Percentiles rank a stretch among this genome's conserved stretches.
phyloP scores from a whole-genome alignment of 2,329 filamentous ascomycete species.

The Fusarium newnesense region DNA sequence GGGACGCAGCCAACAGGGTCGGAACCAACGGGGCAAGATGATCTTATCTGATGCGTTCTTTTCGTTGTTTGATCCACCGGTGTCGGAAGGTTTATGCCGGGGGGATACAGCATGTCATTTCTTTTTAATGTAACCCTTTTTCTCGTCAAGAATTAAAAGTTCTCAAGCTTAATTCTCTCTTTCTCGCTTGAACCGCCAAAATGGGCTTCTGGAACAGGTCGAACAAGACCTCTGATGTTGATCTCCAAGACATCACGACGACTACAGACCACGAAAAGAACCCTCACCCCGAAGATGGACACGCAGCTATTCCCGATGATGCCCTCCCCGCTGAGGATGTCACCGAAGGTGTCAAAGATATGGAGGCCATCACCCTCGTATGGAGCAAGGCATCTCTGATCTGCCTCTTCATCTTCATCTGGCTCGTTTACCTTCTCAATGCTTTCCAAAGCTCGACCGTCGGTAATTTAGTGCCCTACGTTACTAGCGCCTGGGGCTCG shows the following conservation, averaged over 20 bases:
- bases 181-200: not conserved
- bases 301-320: not conserved
- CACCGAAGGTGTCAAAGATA: slow-evolving; percentile 34
- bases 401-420: slow-evolving; percentile 16
- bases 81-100: not conserved
- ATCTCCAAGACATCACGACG: slow-evolving; percentile 6
- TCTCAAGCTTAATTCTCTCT: not conserved
- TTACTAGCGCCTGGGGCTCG: not conserved
- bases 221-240: not conserved
- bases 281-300: slow-evolving; percentile 15
- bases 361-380: slow-evolving; percentile 19
- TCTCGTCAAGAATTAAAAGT: not conserved
- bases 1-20: not conserved
- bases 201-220: slow-evolving; percentile 10
- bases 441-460: slow-evolving; percentile 52
- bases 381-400: slow-evolving; percentile 11
- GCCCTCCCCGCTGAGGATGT: slow-evolving; percentile 16
- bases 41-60: slow-evolving; percentile 41
- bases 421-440: slow-evolving; percentile 12
- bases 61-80: slow-evolving; percentile 1
- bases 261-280: slow-evolving; percentile 16
- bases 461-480: slow-evolving; percentile 3
- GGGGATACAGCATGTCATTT: not conserved
- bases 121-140: not conserved
- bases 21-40: slow-evolving; percentile 17